Evolutionary conservation across 1,284 basidiomycete genomes (phyloP).

Genomic region (Melampsora medusae): DNA sequence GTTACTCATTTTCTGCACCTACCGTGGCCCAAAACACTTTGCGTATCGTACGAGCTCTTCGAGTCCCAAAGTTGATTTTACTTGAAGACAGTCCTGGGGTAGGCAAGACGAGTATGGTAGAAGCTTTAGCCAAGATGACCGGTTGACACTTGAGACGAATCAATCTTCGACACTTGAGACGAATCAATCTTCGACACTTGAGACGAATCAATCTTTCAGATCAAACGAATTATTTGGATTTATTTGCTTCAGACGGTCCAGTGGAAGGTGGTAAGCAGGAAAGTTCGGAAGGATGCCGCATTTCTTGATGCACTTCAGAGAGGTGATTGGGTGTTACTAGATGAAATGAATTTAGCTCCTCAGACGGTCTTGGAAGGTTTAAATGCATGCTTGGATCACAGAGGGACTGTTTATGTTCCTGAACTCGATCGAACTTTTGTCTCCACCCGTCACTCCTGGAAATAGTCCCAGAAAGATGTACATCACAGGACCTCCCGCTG

Average conservation of each 20-base stretch:
- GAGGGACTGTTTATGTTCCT: conserved; percentile 90
- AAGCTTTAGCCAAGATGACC: conserved; percentile 76
- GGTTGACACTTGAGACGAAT: too few species aligned
- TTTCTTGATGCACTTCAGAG: conserved; percentile 88
- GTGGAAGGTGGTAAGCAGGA: conserved; percentile 84
- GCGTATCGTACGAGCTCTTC: conserved; percentile 84
- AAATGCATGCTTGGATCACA: conserved; percentile 93
- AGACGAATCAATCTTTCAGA: conserved; percentile 98
- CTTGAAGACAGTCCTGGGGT: conserved; percentile 98
- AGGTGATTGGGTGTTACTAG: conserved; percentile 93
- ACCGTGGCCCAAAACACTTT: conserved; percentile 86
- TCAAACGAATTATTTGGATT: conserved; percentile 93
- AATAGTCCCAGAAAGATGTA: too few species aligned
- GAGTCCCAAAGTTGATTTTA: conserved; percentile 85
- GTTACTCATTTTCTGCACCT: conserved; percentile 81
- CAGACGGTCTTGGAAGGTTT: conserved; percentile 89
- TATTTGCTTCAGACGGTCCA: conserved; percentile 95
- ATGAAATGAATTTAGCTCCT: conserved; percentile 98
- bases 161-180: too few species aligned
- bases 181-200: too few species aligned
- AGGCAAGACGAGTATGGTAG: conserved; percentile 94
- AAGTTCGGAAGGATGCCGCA: conserved; percentile 96
- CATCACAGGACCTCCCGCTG: too few species aligned
- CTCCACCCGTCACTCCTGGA: too few species aligned
- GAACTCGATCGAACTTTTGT: conserved; percentile 87